A percentile compares a stretch with the other conserved stretches of the same genome.
These are phyloP conservation scores for Ogataea trehaloabstinens DNA, from an alignment of 805 yeast genomes.

Conservation along the genomic window DNA sequence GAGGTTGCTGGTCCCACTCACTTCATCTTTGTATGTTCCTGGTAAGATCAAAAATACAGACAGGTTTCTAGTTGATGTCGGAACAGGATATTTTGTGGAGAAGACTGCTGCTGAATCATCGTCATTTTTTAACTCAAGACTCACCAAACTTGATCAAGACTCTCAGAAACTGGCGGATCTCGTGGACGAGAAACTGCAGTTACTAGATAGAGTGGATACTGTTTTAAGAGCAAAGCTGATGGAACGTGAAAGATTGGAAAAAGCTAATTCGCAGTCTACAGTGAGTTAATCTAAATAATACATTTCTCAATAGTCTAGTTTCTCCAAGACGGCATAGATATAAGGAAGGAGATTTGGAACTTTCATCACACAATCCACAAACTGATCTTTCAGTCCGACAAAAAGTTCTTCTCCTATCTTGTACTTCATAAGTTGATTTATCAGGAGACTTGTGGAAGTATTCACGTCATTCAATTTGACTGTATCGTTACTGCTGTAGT, in stretches of 20 bases:
- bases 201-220: constrained; percentile 59
- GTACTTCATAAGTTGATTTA: constrained; percentile 34
- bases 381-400: constrained; percentile 28
- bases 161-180: constrained; percentile 70
- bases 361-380: constrained; percentile 32
- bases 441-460: constrained; percentile 35
- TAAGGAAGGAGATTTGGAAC: constrained; percentile 34
- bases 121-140: constrained; percentile 69
- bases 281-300: neutral
- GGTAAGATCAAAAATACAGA: constrained; percentile 67
- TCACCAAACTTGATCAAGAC: constrained; percentile 69
- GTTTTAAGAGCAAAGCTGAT: constrained; percentile 52
- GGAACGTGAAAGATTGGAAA: constrained; percentile 38
- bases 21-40: constrained; percentile 86
- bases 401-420: constrained; percentile 34
- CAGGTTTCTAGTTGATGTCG: constrained; percentile 85
- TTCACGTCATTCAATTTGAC: constrained; percentile 39
- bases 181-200: constrained; percentile 68
- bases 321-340: constrained; percentile 21
- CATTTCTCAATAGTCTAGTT: constrained; percentile 18
- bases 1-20: constrained; percentile 77
- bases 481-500: constrained; percentile 33
- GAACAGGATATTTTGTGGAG: constrained; percentile 93
- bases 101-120: constrained; percentile 67
- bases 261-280: constrained; percentile 2